Percentiles rank a stretch among this genome's conserved stretches.
Conservation (phyloP, 805 yeast species). For the Candida ponderosae region DNA sequence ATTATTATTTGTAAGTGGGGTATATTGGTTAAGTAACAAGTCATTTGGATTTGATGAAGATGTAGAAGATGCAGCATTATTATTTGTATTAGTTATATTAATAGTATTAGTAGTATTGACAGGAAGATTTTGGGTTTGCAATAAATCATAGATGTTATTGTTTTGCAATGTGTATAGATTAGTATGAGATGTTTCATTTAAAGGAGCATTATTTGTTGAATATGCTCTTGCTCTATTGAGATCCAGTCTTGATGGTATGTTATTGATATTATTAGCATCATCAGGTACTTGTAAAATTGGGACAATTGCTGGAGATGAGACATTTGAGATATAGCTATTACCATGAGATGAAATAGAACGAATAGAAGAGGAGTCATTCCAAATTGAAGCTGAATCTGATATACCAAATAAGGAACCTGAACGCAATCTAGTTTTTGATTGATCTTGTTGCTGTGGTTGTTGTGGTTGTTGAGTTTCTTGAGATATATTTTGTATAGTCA, state of each 20-base stretch:
- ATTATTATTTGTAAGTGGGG: slow-evolving; percentile 2
- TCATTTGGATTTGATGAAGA: slow-evolving; percentile 8
- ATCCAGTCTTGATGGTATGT: slow-evolving; percentile 6
- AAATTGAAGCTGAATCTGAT: slow-evolving; percentile 41
- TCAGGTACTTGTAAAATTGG: slow-evolving; percentile 6
- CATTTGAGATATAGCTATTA: background rate
- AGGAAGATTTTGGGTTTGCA: background rate
- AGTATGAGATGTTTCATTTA: slow-evolving; percentile 6
- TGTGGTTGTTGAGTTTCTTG: slow-evolving; percentile 13
- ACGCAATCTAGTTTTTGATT: slow-evolving; percentile 33
- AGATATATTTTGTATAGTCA: slow-evolving; percentile 14
- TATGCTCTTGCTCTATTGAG: slow-evolving; percentile 18
- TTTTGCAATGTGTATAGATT: no score
- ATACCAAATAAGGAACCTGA: slow-evolving; percentile 43
- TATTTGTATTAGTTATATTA: no score
- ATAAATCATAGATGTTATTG: background rate
- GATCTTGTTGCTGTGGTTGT: slow-evolving; percentile 1
- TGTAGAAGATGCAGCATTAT: slow-evolving; percentile 3
- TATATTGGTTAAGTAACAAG: background rate
- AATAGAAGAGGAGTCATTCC: slow-evolving; percentile 36
- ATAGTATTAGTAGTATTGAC: no score
- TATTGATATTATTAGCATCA: background rate
- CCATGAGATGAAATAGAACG: slow-evolving; percentile 6
- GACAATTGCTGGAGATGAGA: slow-evolving; percentile 15
- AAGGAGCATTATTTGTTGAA: slow-evolving; percentile 15